These are phyloP conservation scores for Hymenoscyphus salicellus DNA, from an alignment of 2,329 filamentous ascomycete genomes.

Conservation along the genomic window DNA sequence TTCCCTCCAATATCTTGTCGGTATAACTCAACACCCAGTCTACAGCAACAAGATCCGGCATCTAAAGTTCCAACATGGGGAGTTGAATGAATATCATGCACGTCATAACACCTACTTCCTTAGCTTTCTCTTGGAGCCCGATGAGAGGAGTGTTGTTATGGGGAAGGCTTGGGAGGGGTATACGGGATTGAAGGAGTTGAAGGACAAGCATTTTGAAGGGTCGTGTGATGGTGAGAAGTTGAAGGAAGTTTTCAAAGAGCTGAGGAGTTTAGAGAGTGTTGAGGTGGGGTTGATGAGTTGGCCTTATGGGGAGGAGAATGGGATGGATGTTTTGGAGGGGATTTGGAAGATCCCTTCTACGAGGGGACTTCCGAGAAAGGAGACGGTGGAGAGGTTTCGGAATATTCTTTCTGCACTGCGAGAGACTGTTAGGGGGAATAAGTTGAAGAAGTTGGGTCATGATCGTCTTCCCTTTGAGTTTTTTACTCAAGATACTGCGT, in stretches of 20 bases:
- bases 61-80: conserved; percentile 29
- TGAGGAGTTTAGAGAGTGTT: conserved; percentile 26
- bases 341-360: conserved; percentile 31
- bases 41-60: conserved; percentile 23
- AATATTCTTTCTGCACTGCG: conserved; percentile 21
- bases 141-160: conserved; percentile 30
- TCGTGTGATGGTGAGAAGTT: conserved; percentile 23
- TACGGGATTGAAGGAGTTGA: conserved; percentile 32
- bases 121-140: conserved; percentile 29
- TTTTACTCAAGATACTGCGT: conserved; percentile 24
- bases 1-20: conserved; percentile 25
- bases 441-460: conserved; percentile 25
- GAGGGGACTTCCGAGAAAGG: conserved; percentile 23
- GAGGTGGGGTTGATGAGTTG: conserved; percentile 25
- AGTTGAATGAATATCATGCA: conserved; percentile 34
- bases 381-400: conserved; percentile 26
- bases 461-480: conserved; percentile 34
- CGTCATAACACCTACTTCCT: conserved; percentile 34
- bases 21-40: conserved; percentile 25
- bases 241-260: conserved; percentile 17
- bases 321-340: conserved; percentile 21
- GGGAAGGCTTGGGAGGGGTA: conserved; percentile 36
- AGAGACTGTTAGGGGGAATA: conserved; percentile 9
- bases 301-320: conserved; percentile 21
- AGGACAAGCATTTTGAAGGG: conserved; percentile 26